These are phyloP conservation scores for Eragrostis curvula DNA, from an alignment of 176 grass and related monocot species.

Conservation along the genomic window DNA sequence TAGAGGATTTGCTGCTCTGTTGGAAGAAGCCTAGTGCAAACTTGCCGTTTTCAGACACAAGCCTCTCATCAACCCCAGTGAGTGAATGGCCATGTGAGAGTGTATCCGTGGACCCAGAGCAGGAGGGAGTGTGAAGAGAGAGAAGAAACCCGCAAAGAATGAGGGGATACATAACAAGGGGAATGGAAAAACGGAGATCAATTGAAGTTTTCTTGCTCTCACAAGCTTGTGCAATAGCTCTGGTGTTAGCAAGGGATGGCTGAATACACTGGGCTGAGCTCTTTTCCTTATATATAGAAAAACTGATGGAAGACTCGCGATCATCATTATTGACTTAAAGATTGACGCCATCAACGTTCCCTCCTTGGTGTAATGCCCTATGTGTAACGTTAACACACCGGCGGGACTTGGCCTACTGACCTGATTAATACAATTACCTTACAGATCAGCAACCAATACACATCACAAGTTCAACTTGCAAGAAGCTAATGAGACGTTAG, in stretches of 20 bases:
- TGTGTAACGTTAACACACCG: no score
- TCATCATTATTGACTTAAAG: not conserved
- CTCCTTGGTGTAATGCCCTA: no score
- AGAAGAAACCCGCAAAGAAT: not conserved
- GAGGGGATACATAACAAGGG: conserved; percentile 3
- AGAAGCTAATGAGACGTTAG: no score
- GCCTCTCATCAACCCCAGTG: conserved; percentile 12
- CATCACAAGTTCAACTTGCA: no score
- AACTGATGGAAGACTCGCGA: not conserved
- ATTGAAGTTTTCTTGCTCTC: no score
- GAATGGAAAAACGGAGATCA: no score
- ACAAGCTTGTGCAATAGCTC: not conserved
- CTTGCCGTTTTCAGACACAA: conserved; percentile 46
- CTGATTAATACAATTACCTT: not conserved
- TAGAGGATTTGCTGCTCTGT: not conserved
- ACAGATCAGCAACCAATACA: no score
- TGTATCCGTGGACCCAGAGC: not conserved
- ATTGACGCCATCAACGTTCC: not conserved
- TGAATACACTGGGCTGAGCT: not conserved
- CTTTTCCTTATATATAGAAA: no score
- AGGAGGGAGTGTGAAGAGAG: not conserved
- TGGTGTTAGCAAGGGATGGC: not conserved
- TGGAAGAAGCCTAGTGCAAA: conserved; percentile 66
- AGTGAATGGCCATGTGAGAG: not conserved
- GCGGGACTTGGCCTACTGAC: not conserved